Base-by-base conservation (phyloP, 2,329 filamentous ascomycete genomes). In the Stemphylium vesicarium region DNA sequence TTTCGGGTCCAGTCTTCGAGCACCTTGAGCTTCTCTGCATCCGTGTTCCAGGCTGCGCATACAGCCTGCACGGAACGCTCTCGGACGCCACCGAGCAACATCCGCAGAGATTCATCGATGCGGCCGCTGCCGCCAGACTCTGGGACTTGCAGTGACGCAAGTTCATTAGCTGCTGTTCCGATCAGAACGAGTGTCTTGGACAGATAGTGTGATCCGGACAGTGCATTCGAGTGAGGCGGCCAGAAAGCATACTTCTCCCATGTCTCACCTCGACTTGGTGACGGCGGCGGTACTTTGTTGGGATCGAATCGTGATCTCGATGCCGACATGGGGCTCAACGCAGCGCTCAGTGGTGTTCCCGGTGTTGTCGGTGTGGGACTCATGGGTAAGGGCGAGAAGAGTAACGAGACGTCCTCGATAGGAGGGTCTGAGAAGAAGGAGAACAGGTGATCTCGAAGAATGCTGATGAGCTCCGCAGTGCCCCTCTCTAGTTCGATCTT, bases 241-340 rank as follows among this genome's bases (percentile, higher is more conserved):
- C 94, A 98, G 75, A 98, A 99, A 0, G 93, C 94, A 74, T 78
- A 95, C 86, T 78, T 94, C 89, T 98, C 95, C 92, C 92, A 98
- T 0, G 88, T 80, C 65, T 96, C 92, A 5, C 93, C 94, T 39
- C 85, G 85, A 64, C 84, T 74, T 4, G 77, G 90, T 0, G 92
- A 91, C 0, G 90, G 91, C 1, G 88, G 87, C 1, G 92, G 93
- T 2, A 91, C 80, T 59, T 90, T 92, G 69, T 85, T 89, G 0
- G 86, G 82, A 69, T 96, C 92, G 56, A 96, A 86, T 50, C 88
- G 89, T 76, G 96, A 94, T 1, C 90, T 85, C 40, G 89, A 87
- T 63, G 91, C 89, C 49, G 79, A 78, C 9, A 87, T 84, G 1
- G 83, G 77, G 15, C 84, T 85, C 7, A 85, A 83, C 4, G 84